Base-by-base conservation (phyloP, 2,329 filamentous ascomycete genomes). In the Teratosphaeria gauchensis region DNA sequence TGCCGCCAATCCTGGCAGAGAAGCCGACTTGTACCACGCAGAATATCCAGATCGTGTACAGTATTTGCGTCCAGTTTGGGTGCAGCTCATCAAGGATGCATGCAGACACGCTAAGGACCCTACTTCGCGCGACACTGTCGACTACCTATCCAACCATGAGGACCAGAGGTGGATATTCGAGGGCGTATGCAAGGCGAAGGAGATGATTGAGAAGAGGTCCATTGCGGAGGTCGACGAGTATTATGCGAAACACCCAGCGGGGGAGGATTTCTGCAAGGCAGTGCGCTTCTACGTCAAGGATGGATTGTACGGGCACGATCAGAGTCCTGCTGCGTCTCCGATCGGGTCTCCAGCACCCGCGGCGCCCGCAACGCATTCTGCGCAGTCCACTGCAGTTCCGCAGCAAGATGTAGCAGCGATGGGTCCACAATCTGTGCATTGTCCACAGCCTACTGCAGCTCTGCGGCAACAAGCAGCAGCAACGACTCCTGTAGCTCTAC, bases 121-220 rank as follows among this genome's bases (percentile, higher is more conserved):
- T 7, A 30, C 52, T 28, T 30, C 19, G 11, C 24, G 16, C 14
- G 59, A 59, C 11, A 54, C 38, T 14, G 19, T n/a, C 12, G 28
- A 6, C 4, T 58, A 60, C n/a, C 30, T 58, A n/a, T 19, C 19
- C 2, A 11, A 24, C 19, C 51, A 61, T 38, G n/a, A 54, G 14
- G 51, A 56, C 3, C 59, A 42, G 11, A 42, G 55, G 46, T 62
- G 61, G 61, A 61, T 62, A 28, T 31, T 61, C 21, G 59, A 61
- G 32, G 51, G 24, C 12, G 59, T 54, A 2, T 16, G 21, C 16
- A 59, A 30, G 12, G 61, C 61, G 11, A 59, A 55, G 19, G 51
- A 56, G 32, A 35, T 62, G 28, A 21, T 59, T 4, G 59, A 62
- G 57, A 57, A 55, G 14, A 33, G 28, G 9, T 30, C 19, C 21